Conservation (phyloP, 2,329 filamentous ascomycete genomes). For the Aureobasidium sp. region DNA sequence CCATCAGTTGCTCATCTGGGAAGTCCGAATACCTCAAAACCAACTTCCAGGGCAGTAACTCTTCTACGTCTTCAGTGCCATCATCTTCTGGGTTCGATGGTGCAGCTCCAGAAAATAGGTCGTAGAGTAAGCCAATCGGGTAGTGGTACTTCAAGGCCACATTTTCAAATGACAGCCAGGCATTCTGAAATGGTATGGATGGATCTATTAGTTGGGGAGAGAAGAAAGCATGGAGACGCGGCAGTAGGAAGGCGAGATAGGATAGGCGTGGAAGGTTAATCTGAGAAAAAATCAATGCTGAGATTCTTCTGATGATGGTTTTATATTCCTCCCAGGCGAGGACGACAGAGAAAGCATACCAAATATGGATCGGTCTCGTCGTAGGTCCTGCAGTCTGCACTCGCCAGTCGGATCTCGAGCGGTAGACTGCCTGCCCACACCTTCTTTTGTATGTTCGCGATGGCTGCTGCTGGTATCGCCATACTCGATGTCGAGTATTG, state of each 20-base stretch:
- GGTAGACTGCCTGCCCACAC: conserved; percentile 56
- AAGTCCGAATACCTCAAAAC: conserved; percentile 54
- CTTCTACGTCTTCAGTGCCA: conserved; percentile 20
- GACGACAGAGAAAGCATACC: conserved; percentile 29
- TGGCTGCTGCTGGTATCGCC: background rate
- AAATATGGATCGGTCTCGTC: conserved; percentile 55
- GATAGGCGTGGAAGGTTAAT: conserved; percentile 58
- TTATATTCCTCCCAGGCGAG: no score
- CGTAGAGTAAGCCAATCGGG: conserved; percentile 61
- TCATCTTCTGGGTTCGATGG: conserved; percentile 23
- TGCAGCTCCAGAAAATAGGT: conserved; percentile 57
- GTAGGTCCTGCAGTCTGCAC: conserved; percentile 53
- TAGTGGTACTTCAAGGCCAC: conserved; percentile 68
- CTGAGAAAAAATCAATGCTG: conserved; percentile 25
- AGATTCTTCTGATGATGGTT: no score
- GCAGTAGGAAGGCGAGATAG: conserved; percentile 60
- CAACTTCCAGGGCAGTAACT: conserved; percentile 53
- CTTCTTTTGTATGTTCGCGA: conserved; percentile 37
- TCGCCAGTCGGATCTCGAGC: conserved; percentile 52
- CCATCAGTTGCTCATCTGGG: conserved; percentile 52
- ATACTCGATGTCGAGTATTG: background rate
- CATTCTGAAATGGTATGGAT: conserved; percentile 43
- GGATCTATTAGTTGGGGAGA: conserved; percentile 50
- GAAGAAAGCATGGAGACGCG: conserved; percentile 58
- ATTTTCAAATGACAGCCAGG: conserved; percentile 60